phyloP scores from a whole-genome alignment of 106 monocot genomes.

The Dendrobium nobile region DNA sequence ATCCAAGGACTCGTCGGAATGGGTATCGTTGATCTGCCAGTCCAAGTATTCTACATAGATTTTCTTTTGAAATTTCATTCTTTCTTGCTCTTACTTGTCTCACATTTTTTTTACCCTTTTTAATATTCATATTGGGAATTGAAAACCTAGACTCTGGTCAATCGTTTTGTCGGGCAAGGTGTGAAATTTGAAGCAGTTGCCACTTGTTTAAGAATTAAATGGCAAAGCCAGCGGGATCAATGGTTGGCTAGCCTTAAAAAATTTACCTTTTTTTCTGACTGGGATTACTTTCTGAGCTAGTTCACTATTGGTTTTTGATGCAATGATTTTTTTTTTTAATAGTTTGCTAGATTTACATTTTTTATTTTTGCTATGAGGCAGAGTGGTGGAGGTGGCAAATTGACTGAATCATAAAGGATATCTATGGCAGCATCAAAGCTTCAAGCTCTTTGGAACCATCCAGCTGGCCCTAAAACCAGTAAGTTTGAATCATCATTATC shows the following conservation, averaged over 20 bases:
- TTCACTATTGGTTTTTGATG: neutral
- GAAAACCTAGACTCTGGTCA: neutral
- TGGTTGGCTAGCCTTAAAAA: neutral
- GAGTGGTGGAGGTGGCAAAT: neutral
- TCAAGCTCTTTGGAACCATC: constrained; percentile 77
- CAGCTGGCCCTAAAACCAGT: constrained; percentile 70
- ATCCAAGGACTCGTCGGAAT: neutral
- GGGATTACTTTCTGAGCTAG: neutral
- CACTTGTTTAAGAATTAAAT: neutral
- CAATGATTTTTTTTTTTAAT: neutral
- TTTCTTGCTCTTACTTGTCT: neutral
- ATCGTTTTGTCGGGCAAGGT: too few relatives aligned
- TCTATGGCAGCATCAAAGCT: constrained; percentile 70
- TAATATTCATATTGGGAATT: neutral
- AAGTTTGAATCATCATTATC: neutral
- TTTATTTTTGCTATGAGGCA: neutral
- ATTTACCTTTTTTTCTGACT: neutral
- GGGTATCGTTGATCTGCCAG: neutral
- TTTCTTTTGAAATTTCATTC: neutral
- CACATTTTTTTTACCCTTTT: neutral
- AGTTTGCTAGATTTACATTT: neutral
- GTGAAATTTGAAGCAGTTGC: too few relatives aligned
- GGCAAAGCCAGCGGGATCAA: neutral
- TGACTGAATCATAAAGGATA: neutral
- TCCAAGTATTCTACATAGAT: neutral